A percentile compares a stretch with the other conserved stretches of the same genome.
Conservation (phyloP, 768 basidiomycete genomes). For the Boletus subcaerulescens region DNA sequence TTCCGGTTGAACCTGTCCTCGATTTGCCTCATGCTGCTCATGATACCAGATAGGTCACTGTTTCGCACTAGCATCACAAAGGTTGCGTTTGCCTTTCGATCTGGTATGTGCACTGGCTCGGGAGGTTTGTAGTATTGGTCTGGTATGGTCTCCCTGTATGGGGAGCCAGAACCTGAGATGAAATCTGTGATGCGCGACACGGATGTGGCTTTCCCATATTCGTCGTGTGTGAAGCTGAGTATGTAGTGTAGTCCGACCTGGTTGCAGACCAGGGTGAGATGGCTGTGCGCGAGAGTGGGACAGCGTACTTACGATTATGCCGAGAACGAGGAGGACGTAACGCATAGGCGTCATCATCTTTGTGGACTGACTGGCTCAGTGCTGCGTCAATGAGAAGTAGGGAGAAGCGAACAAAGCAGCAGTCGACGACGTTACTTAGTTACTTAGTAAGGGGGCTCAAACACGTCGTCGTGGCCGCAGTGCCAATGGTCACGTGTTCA, state of each 20-base stretch:
- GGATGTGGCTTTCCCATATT: slow-evolving; percentile 41
- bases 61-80: slow-evolving; percentile 81
- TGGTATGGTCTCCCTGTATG: slow-evolving; percentile 57
- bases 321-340: slow-evolving; percentile 48
- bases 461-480: not conserved
- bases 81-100: slow-evolving; percentile 75
- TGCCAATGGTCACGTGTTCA: not conserved
- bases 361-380: slow-evolving; percentile 6
- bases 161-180: slow-evolving; percentile 33
- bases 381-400: too few species aligned
- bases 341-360: slow-evolving; percentile 61
- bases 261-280: slow-evolving; percentile 9
- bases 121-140: slow-evolving; percentile 52
- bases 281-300: not conserved
- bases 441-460: too few species aligned
- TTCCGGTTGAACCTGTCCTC: slow-evolving; percentile 86
- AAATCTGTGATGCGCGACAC: slow-evolving; percentile 31
- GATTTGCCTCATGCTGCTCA: slow-evolving; percentile 66
- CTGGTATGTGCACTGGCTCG: slow-evolving; percentile 36
- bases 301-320: slow-evolving; percentile 42
- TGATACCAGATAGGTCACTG: slow-evolving; percentile 54
- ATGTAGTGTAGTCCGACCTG: slow-evolving; percentile 42
- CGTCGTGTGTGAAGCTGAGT: slow-evolving; percentile 42
- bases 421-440: not conserved
- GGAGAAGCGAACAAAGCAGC: too few species aligned